Conservation (phyloP, 129 eudicot species). For the Tagetes patula region DNA sequence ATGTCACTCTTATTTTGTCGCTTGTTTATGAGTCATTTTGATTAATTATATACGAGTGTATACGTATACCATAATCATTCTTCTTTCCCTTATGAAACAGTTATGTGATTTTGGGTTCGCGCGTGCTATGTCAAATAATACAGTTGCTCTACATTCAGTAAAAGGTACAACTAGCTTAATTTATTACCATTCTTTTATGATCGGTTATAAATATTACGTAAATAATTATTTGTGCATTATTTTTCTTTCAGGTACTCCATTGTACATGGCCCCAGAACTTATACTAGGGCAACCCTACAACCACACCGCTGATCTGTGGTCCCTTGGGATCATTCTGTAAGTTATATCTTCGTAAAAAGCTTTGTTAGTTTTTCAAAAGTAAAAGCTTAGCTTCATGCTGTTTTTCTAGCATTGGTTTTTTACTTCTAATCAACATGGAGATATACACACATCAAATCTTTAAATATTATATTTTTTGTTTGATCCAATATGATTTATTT, state of each 20-base stretch:
- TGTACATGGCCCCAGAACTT: conserved; percentile 42
- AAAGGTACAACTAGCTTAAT: conserved; percentile 51
- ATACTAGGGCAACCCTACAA: conserved; percentile 88
- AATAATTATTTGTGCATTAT: conserved; percentile 4
- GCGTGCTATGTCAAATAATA: conserved; percentile 30
- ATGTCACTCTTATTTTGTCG: too few relatives aligned
- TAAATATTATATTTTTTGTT: too few relatives aligned
- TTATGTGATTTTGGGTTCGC: conserved; percentile 99
- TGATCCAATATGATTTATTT: too few relatives aligned
- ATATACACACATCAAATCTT: too few relatives aligned
- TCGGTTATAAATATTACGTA: background rate
- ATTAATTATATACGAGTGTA: too few relatives aligned
- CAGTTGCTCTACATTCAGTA: conserved; percentile 86
- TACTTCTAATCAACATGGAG: conserved; percentile 25
- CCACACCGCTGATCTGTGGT: conserved; percentile 96
- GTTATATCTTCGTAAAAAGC: conserved; percentile 28
- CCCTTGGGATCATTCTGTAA: conserved; percentile 92
- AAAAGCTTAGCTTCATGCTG: background rate
- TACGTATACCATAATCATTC: background rate
- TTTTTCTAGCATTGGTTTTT: background rate
- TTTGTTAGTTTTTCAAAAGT: background rate
- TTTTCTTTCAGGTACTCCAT: conserved; percentile 72
- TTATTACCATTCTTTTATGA: background rate
- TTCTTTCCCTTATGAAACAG: conserved; percentile 40
- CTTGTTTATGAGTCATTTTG: too few relatives aligned